phyloP scores from a whole-genome alignment of 106 monocot genomes.

The Gastrodia elata region DNA sequence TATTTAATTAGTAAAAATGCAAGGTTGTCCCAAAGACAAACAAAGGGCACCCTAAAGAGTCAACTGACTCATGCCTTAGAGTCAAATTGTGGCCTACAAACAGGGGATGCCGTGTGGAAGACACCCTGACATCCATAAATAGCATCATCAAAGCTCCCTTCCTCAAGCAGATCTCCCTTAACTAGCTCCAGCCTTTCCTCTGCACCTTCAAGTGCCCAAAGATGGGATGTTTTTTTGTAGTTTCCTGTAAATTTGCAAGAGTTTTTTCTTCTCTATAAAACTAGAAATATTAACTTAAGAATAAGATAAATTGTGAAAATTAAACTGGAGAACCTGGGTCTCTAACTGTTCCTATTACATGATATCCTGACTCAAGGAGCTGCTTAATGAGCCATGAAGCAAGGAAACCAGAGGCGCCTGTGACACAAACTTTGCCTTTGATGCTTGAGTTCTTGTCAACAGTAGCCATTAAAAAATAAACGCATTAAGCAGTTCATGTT shows the following conservation, averaged over 20 bases:
- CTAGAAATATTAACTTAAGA: not conserved
- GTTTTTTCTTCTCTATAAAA: not conserved
- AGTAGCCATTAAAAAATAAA: not conserved
- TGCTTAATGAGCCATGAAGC: constrained; percentile 19
- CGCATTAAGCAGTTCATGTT: too few relatives aligned
- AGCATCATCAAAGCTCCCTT: constrained; percentile 79
- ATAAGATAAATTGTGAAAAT: too few relatives aligned
- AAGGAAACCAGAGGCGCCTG: constrained; percentile 15
- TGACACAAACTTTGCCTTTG: constrained; percentile 21
- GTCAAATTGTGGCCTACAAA: constrained; percentile 31
- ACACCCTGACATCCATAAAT: constrained; percentile 72
- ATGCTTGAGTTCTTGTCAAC: not conserved
- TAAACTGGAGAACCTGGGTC: constrained; percentile 26
- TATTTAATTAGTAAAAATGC: too few relatives aligned
- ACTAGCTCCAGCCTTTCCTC: constrained; percentile 62
- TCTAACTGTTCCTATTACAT: constrained; percentile 22
- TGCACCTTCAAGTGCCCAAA: constrained; percentile 71
- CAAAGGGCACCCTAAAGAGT: too few relatives aligned
- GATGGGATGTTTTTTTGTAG: constrained; percentile 47
- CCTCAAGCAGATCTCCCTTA: constrained; percentile 65
- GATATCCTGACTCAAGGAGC: constrained; percentile 16
- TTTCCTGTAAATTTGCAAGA: constrained; percentile 26
- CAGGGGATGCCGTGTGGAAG: constrained; percentile 80
- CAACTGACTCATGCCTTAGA: constrained; percentile 37
- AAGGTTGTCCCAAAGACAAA: too few relatives aligned